A percentile compares a stretch with the other conserved stretches of the same genome.
Evolutionary conservation across 2,329 filamentous ascomycete genomes (phyloP).

Genomic region (Phialemoniopsis sp.): DNA sequence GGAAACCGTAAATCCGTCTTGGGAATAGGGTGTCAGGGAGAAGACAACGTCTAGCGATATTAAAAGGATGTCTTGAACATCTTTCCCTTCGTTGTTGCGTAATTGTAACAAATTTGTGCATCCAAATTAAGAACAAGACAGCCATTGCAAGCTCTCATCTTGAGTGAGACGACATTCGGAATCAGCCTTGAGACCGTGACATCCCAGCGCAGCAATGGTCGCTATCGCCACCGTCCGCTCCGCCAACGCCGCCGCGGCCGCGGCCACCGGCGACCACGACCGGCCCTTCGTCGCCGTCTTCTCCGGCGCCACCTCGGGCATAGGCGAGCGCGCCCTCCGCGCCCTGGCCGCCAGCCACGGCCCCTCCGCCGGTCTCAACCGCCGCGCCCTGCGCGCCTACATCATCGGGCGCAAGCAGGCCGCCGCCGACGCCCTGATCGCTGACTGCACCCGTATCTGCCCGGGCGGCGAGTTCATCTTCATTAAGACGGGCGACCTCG

Average conservation of each 20-base stretch:
- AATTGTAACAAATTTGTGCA: too few species aligned
- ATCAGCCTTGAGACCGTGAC: too few species aligned
- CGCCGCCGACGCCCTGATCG: slow-evolving; percentile 16
- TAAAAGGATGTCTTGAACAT: too few species aligned
- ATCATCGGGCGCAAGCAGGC: slow-evolving; percentile 17
- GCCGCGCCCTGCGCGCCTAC: slow-evolving; percentile 20
- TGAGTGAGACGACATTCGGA: too few species aligned
- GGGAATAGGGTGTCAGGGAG: too few species aligned
- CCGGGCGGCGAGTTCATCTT: slow-evolving; percentile 25
- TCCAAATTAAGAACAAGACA: too few species aligned
- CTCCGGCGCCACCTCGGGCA: slow-evolving; percentile 13
- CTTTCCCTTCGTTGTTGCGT: too few species aligned
- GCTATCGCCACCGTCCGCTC: slow-evolving; percentile 7
- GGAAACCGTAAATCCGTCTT: too few species aligned
- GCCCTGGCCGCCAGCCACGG: slow-evolving; percentile 9
- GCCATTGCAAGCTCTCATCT: too few species aligned
- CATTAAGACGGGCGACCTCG: slow-evolving; percentile 21
- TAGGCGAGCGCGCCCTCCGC: slow-evolving; percentile 9
- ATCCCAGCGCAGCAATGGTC: slow-evolving; percentile 2
- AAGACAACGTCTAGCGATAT: too few species aligned
- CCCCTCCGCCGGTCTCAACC: slow-evolving; percentile 1
- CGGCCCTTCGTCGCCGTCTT: slow-evolving; percentile 12
- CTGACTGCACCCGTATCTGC: slow-evolving; percentile 18
- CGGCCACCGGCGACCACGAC: neutral
- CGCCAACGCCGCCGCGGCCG: slow-evolving; percentile 7